Conservation (phyloP, 2,329 filamentous ascomycete species). For the Neoascochyta sp. region DNA sequence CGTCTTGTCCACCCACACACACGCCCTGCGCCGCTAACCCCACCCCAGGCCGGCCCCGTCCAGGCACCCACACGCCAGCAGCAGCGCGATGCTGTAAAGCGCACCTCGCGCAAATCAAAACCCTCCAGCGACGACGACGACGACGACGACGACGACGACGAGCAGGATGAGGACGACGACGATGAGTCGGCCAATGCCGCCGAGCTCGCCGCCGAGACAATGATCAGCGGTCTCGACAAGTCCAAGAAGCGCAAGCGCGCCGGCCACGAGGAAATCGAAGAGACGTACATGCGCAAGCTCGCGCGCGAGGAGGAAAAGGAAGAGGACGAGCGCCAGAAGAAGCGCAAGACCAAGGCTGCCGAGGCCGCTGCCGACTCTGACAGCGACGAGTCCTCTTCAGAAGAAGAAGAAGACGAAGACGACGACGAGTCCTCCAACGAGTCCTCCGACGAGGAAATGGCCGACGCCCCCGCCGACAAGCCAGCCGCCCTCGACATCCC, state of each 20-base stretch:
- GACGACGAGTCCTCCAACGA: slow-evolving; percentile 2
- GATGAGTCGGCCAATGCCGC: slow-evolving; percentile 21
- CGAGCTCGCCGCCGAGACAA: slow-evolving; percentile 21
- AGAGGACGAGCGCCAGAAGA: slow-evolving; percentile 38
- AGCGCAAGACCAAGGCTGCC: slow-evolving; percentile 31
- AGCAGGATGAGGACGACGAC: slow-evolving; percentile 17
- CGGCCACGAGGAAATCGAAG: slow-evolving; percentile 64
- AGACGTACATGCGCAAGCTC: slow-evolving; percentile 65
- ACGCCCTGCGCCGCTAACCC: slow-evolving; percentile 1
- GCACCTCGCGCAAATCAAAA: slow-evolving; percentile 13
- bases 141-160: slow-evolving; percentile 23
- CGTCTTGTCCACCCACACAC: slow-evolving; percentile 17
- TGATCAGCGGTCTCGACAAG: slow-evolving; percentile 28
- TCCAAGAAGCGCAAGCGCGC: slow-evolving; percentile 49
- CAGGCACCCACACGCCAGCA: slow-evolving; percentile 38
- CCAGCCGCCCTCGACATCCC: slow-evolving; percentile 53
- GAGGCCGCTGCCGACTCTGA: slow-evolving; percentile 23
- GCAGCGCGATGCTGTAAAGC: slow-evolving; percentile 13
- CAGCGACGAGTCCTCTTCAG: slow-evolving; percentile 15
- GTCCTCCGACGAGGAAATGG: slow-evolving; percentile 4
- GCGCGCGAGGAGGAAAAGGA: slow-evolving; percentile 47
- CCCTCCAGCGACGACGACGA: slow-evolving; percentile 39
- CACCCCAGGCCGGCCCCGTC: slow-evolving; percentile 33
- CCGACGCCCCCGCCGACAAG: slow-evolving; percentile 33
- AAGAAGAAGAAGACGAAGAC: slow-evolving; percentile 26